Evolutionary conservation across 345 rosid genomes (phyloP).

Genomic region (Eucalyptus sp.): DNA sequence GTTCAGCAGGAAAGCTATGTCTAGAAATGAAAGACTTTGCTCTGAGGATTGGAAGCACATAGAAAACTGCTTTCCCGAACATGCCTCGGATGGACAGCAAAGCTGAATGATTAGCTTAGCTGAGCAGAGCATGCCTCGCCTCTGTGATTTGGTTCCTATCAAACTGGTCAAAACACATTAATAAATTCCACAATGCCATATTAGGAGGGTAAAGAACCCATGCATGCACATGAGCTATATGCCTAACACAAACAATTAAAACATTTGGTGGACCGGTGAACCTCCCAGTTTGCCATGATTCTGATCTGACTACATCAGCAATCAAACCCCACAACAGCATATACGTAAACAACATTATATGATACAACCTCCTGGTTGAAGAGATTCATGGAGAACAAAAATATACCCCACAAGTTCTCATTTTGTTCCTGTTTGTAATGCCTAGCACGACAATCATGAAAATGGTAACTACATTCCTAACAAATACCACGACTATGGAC

Average conservation of each 20-base stretch:
- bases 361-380: background rate
- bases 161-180: background rate
- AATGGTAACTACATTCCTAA: too few relatives aligned
- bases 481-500: too few relatives aligned
- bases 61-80: too few relatives aligned
- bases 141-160: too few relatives aligned
- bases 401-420: conserved; percentile 25
- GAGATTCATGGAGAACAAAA: background rate
- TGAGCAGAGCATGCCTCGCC: background rate
- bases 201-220: background rate
- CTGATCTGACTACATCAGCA: background rate
- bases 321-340: background rate
- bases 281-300: background rate
- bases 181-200: background rate
- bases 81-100: too few relatives aligned
- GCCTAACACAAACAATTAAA: background rate
- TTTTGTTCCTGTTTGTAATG: conserved; percentile 4
- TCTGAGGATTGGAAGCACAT: too few relatives aligned
- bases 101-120: too few relatives aligned
- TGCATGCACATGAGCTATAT: background rate
- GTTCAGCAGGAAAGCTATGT: too few relatives aligned
- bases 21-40: too few relatives aligned
- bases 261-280: background rate
- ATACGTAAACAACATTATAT: background rate
- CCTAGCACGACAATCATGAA: too few relatives aligned